Base-by-base conservation (phyloP, 495 filamentous ascomycete genomes). In the Corynascus novoguineensis region DNA sequence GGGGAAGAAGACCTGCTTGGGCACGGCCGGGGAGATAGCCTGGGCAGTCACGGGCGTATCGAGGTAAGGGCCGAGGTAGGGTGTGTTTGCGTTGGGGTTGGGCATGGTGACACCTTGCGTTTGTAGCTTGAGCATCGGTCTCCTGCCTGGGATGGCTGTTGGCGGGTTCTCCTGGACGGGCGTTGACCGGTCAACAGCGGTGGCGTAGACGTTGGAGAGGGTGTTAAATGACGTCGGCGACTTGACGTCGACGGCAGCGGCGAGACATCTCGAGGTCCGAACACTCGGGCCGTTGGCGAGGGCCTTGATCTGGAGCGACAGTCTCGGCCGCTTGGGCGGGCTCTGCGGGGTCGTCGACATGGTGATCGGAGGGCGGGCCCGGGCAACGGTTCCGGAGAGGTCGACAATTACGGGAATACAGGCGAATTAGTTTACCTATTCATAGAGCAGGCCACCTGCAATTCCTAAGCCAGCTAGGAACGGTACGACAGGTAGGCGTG, bases 141-240 rank as follows among this genome's bases (percentile, higher is more conserved):
- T 71, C 19, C 65, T 62, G 29, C 50, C 61, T 46, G 68, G 31
- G 56, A 78, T 72, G 42, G 73, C 70, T 9, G 68, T 69, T 37
- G 74, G 55, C 34, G 73, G 68, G 15, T 69, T 73, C 41, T 68
- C 68, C 47, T 71, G 67, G n/a, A 67, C 63, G 14, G 82, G 81
- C 7, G 84, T 81, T 32, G 86, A 84, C 47, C 81, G 77, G 47
- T 86, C 82, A 15, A 83, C 83, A n/a, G 80, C 73, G 31, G 80
- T 79, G 28, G 87, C 84, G 66, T 90, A 90, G 54, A 84, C 82
- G 68, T 95, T 93, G 31, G 82, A 83, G 61, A 90, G 85, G 34
- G 89, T 95, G 67, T 92, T 95, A 68, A 88, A 86, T 22, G 83
- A 73, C 5, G 89, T 93, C 6, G 89, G 88, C 8, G 88, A 91